phyloP scores from a whole-genome alignment of 768 basidiomycete genomes.

The Mycena galopus region DNA sequence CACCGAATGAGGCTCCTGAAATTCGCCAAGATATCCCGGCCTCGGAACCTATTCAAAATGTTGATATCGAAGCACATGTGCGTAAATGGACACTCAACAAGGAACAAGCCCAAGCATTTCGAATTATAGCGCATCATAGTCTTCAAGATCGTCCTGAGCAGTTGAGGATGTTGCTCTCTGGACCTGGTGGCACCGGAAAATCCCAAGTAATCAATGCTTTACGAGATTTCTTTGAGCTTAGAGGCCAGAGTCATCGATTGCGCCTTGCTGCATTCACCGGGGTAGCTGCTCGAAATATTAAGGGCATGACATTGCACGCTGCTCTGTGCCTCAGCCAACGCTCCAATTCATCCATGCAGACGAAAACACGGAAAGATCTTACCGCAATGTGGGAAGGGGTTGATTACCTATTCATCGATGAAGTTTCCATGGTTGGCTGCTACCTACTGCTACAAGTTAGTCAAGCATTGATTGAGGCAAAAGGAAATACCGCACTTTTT shows the following conservation, averaged over 20 bases:
- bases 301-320: background rate
- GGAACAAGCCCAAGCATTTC: too few relatives aligned
- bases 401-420: background rate
- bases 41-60: background rate
- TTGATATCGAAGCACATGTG: too few relatives aligned
- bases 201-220: too few relatives aligned
- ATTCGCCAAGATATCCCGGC: constrained; percentile 3
- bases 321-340: background rate
- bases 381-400: too few relatives aligned
- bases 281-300: background rate
- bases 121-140: too few relatives aligned
- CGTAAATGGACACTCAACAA: too few relatives aligned
- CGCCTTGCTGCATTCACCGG: background rate
- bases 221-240: background rate
- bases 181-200: background rate
- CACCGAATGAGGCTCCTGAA: background rate
- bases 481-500: too few relatives aligned
- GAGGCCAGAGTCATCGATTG: background rate
- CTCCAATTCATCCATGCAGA: background rate
- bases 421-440: background rate
- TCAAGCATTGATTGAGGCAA: too few relatives aligned
- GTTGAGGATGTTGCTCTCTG: background rate
- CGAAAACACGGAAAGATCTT: background rate
- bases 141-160: too few relatives aligned
- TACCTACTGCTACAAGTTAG: background rate